These are phyloP conservation scores for Boletus fagicola DNA, from an alignment of 768 basidiomycete species.

Conservation along the genomic window DNA sequence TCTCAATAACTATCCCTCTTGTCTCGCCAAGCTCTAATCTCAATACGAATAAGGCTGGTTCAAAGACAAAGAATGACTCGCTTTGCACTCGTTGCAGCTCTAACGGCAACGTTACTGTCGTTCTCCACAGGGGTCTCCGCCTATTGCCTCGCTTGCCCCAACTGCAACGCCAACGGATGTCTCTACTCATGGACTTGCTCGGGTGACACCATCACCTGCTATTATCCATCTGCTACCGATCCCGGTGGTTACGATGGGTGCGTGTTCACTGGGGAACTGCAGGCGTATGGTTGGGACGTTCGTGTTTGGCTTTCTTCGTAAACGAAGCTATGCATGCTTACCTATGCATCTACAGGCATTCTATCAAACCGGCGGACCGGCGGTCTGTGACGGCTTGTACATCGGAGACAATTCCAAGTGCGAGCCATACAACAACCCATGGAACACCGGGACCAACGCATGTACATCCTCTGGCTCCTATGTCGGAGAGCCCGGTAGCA, in stretches of 20 bases:
- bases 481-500: too few species aligned
- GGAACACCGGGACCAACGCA: not conserved
- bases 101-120: not conserved
- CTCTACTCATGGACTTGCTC: constrained; percentile 10
- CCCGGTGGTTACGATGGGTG: not conserved
- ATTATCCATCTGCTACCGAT: not conserved
- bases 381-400: not conserved
- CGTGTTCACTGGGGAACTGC: not conserved
- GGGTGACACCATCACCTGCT: not conserved
- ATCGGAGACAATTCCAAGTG: constrained; percentile 2
- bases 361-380: not conserved
- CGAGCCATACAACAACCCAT: constrained; percentile 1
- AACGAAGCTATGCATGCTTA: not conserved
- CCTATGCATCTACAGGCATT: not conserved
- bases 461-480: too few species aligned
- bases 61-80: not conserved
- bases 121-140: not conserved
- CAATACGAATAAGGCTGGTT: not conserved
- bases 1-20: not conserved
- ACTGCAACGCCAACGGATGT: constrained; percentile 1
- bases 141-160: not conserved
- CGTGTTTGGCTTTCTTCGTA: not conserved
- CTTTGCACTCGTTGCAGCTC: not conserved
- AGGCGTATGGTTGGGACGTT: too few species aligned
- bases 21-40: not conserved